Percentiles rank a stretch among this genome's conserved stretches.
Conservation (phyloP, 768 basidiomycete genomes). For the Collybiopsis luxurians region DNA sequence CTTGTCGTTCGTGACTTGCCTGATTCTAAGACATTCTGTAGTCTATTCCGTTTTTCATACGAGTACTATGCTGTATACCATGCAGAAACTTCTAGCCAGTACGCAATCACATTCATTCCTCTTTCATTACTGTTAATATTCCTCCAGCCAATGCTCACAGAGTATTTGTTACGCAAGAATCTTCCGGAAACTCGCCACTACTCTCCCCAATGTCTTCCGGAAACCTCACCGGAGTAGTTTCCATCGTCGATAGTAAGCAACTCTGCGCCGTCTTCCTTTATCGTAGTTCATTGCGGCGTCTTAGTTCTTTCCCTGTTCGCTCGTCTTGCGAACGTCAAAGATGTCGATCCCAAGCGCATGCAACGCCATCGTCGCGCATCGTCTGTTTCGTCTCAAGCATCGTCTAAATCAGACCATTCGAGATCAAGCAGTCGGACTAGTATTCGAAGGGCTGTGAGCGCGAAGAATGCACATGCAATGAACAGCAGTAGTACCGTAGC, state of each 20-base stretch:
- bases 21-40: constrained; percentile 19
- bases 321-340: constrained; percentile 64
- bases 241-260: constrained; percentile 73
- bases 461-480: background rate
- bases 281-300: too few relatives aligned
- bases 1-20: background rate
- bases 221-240: constrained; percentile 72
- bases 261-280: background rate
- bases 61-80: constrained; percentile 63
- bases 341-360: constrained; percentile 76
- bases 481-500: background rate
- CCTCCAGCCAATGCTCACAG: constrained; percentile 71
- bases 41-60: constrained; percentile 74
- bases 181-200: constrained; percentile 46
- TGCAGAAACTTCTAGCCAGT: constrained; percentile 85
- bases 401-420: constrained; percentile 27
- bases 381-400: constrained; percentile 60
- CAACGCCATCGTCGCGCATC: constrained; percentile 79
- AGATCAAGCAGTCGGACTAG: constrained; percentile 43
- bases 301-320: constrained; percentile 80
- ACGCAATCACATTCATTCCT: constrained; percentile 23
- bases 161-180: constrained; percentile 73
- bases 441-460: constrained; percentile 16
- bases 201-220: constrained; percentile 39
- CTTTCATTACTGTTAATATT: constrained; percentile 3